Percentiles rank a stretch among this genome's conserved stretches.
Conservation (phyloP, 2,329 filamentous ascomycete genomes). For the Chaetoscypha palmicola region DNA sequence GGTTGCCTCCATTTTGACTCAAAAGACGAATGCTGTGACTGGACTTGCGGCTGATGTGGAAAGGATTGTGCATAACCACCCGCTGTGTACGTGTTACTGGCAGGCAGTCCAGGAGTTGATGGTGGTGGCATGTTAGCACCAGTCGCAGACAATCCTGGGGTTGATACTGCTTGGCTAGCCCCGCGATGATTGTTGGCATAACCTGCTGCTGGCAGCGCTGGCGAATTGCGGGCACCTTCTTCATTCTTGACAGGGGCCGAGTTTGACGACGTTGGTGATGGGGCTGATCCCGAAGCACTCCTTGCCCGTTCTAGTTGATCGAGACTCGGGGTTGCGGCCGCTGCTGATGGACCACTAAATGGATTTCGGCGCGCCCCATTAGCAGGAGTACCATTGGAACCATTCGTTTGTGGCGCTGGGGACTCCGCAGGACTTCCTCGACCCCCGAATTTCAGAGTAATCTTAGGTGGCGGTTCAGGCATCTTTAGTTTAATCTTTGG, state of each 20-base stretch:
- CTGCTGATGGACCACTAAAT: slow-evolving; percentile 21
- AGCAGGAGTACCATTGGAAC: slow-evolving; percentile 27
- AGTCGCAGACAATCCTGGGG: slow-evolving; percentile 16
- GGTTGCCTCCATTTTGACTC: slow-evolving; percentile 37
- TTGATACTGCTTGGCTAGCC: slow-evolving; percentile 34
- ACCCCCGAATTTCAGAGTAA: slow-evolving; percentile 64
- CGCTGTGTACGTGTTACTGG: slow-evolving; percentile 15
- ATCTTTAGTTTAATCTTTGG: slow-evolving; percentile 79
- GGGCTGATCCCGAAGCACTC: slow-evolving; percentile 27
- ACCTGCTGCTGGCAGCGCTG: slow-evolving; percentile 19
- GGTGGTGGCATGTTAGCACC: slow-evolving; percentile 28
- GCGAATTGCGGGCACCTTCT: slow-evolving; percentile 27
- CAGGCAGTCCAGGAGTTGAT: slow-evolving; percentile 22
- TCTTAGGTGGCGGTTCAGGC: slow-evolving; percentile 48
- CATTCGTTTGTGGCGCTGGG: slow-evolving; percentile 41
- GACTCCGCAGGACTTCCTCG: slow-evolving; percentile 45
- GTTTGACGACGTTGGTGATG: slow-evolving; percentile 29
- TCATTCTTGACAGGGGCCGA: slow-evolving; percentile 34
- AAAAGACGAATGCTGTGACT: slow-evolving; percentile 31
- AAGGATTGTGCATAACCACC: slow-evolving; percentile 28
- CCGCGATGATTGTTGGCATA: slow-evolving; percentile 30
- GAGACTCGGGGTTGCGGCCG: slow-evolving; percentile 22
- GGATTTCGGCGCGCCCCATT: slow-evolving; percentile 29
- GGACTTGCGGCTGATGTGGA: slow-evolving; percentile 26
- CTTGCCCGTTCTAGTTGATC: slow-evolving; percentile 28